Base-by-base conservation (phyloP, 2,329 filamentous ascomycete species). In the Lanzia echinophila region DNA sequence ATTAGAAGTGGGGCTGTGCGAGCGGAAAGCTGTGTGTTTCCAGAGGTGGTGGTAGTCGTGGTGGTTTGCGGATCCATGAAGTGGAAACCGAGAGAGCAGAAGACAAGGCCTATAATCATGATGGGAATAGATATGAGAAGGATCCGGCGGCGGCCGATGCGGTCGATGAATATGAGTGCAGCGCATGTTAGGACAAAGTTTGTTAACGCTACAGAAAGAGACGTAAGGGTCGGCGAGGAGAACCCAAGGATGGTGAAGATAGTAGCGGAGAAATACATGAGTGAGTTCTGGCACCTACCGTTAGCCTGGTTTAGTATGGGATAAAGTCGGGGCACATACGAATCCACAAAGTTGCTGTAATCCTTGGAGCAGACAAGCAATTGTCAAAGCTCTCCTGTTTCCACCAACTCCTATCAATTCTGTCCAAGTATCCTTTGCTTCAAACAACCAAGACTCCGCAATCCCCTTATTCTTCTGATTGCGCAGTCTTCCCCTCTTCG, bases 251-350 rank as follows among this genome's bases (percentile, higher is more conserved):
- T 77, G 2, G 81, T 79, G 66, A 92, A 92, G 31, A 92, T 89
- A 7, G 87, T 90, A 3, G 87, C 87, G 0, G 87, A 90, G 67
- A 90, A 95, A 70, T 95, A 95, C 89, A 95, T 95, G 31, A 96
- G 75, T 11, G 87, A 90, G 72, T 96, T 95, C 80, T 84, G 60
- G 24, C 15, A 13, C 22, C 11, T 31, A 24, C 28, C 24, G 20
- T 62, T 50, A 59, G 57, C 43, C 19, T 19, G 22, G 22, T 19
- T 11, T 34, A 3, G 22, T 8, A 8, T 38, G 12, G 11, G 24
- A n/a, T 20, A 28, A 39, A 12, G 2, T 43, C 28, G 28, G 33
- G 31, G 32, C 28, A 75, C 81, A 70, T 70, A 84, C 81, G 70
- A 94, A 94, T 1, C 88, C 90, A 64, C 88, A 94, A 1, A 95